These are phyloP conservation scores for Gracilaria domingensis DNA, from an alignment of 23 red algal species.

Conservation along the genomic window DNA sequence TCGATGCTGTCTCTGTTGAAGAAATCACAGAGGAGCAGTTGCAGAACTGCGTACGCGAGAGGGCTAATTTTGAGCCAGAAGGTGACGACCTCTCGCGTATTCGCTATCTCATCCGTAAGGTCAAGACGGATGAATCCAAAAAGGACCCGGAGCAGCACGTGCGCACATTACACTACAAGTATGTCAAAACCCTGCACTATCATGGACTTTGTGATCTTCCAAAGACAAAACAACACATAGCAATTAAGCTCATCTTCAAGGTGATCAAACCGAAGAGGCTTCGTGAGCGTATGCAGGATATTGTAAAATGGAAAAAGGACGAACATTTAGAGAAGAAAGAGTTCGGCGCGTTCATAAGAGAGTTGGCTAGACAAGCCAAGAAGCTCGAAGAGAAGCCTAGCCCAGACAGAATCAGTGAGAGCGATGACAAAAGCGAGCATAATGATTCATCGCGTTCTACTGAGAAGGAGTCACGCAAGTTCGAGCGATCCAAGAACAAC, in stretches of 20 bases:
- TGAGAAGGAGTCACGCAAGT: neutral
- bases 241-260: constrained; percentile 37
- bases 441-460: neutral
- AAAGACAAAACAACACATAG: constrained; percentile 26
- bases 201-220: constrained; percentile 12
- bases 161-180: neutral
- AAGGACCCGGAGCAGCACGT: constrained; percentile 31
- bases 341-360: constrained; percentile 53
- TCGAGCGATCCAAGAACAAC: neutral
- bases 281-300: constrained; percentile 4
- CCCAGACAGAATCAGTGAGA: neutral
- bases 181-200: constrained; percentile 15
- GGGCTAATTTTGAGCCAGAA: constrained; percentile 20
- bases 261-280: constrained; percentile 8
- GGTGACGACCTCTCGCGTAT: constrained; percentile 5
- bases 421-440: neutral
- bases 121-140: constrained; percentile 31
- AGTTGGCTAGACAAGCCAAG: constrained; percentile 34
- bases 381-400: constrained; percentile 18
- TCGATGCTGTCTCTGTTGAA: constrained; percentile 3
- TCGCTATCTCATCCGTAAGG: neutral
- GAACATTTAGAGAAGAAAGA: constrained; percentile 42
- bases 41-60: constrained; percentile 7
- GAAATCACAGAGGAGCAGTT: constrained; percentile 57
- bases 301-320: constrained; percentile 40